Percentiles rank a stretch among this genome's conserved stretches.
These are phyloP conservation scores for Phaeophleospora eucalypticola DNA, from an alignment of 2,329 filamentous ascomycete species.

Conservation along the genomic window DNA sequence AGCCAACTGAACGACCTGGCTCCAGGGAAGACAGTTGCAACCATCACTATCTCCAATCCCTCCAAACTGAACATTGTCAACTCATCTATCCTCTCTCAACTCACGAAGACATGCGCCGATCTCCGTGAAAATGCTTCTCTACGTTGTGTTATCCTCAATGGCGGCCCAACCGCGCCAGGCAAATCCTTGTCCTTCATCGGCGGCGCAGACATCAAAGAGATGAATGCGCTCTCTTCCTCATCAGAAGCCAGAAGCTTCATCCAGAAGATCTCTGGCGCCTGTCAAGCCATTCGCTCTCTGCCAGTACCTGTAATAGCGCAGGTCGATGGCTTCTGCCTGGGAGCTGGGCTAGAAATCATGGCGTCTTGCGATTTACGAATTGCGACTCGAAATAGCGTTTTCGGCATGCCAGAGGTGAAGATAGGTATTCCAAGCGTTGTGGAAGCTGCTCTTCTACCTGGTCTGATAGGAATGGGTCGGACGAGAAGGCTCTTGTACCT, in stretches of 20 bases:
- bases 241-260: slow-evolving; percentile 36
- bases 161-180: slow-evolving; percentile 14
- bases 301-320: slow-evolving; percentile 38
- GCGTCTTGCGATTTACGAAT: slow-evolving; percentile 38
- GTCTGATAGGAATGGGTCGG: slow-evolving; percentile 37
- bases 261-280: slow-evolving; percentile 31
- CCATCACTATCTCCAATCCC: slow-evolving; percentile 26
- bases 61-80: slow-evolving; percentile 28
- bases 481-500: slow-evolving; percentile 36
- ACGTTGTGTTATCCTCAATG: slow-evolving; percentile 26
- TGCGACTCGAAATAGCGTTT: slow-evolving; percentile 30
- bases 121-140: slow-evolving; percentile 16
- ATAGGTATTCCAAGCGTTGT: slow-evolving; percentile 39
- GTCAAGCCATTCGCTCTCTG: slow-evolving; percentile 33
- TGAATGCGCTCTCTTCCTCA: slow-evolving; percentile 22
- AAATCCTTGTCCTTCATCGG: slow-evolving; percentile 30
- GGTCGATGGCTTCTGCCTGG: slow-evolving; percentile 37
- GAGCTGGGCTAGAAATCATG: slow-evolving; percentile 36
- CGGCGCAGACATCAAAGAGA: slow-evolving; percentile 30
- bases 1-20: no score
- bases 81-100: slow-evolving; percentile 17
- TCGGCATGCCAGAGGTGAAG: slow-evolving; percentile 40
- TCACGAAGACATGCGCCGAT: slow-evolving; percentile 15
- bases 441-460: slow-evolving; percentile 37
- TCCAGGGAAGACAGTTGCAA: no score